Evolutionary conservation across 306 rosid genomes (phyloP), one percentile per base, ranked within the genome.

Genomic region (Dryas octopetala): DNA sequence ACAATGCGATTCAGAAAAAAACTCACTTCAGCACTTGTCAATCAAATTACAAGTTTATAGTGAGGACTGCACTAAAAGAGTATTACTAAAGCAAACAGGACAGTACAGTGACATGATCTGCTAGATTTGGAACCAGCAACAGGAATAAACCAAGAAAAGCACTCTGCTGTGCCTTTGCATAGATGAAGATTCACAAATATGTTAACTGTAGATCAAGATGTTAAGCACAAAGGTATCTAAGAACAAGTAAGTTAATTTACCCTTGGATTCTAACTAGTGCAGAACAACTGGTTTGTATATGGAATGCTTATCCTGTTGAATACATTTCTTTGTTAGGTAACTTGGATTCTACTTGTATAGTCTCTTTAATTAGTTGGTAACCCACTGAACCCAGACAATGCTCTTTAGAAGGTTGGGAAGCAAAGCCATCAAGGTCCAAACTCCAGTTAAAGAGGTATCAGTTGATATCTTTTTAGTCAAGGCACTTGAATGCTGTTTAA

Each of bases 391-490:
- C 32, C 19, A 59, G 8, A 44, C 1, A 14, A 51, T 58, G 53
- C 67, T 57, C 63, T 62, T 38, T 16, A 23, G 17, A 40, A 5
- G 1, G 54, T 16, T 17, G 59, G 57, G 71, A 74, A 67, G 78
- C 67, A 65, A 74, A 53, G 46, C 69, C 58, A 28, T 59, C 62
- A 62, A 74, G 46, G 71, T 45, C 51, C 45, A 16, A 51, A 74
- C 64, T 63, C 43, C 3, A 9, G 70, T 32, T 3, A 11, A 28
- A 32, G 70, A 76, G 32, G 58, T 68, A 23, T 46, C 66, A 49
- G 44, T 74, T 19, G 58, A 65, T 17, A 61, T 53, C 49, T 59
- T 72, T 65, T 48, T 68, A 46, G 66, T 74, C 57, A 75, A 77
- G 57, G 32, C 64, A 71, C 53, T 76, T 76, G 23, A 16, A 49